A percentile compares a stretch with the other conserved stretches of the same genome.
phyloP scores from a whole-genome alignment of 176 grass and related monocot species.

The Areca catechu region DNA sequence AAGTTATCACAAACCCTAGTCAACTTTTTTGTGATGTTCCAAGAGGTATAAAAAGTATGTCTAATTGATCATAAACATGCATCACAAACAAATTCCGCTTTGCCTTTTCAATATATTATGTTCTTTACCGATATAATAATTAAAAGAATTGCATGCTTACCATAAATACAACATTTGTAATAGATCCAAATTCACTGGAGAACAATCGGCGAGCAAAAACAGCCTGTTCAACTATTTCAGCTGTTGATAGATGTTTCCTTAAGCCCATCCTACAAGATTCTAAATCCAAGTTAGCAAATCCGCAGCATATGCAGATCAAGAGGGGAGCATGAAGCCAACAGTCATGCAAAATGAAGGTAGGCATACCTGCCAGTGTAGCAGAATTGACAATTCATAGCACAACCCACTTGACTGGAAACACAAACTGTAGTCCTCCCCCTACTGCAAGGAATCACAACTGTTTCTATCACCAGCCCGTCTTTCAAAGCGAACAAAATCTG shows the following conservation, averaged over 20 bases:
- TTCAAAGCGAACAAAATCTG: conserved; percentile 91
- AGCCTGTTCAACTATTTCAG: conserved; percentile 96
- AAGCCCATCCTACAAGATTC: conserved; percentile 67
- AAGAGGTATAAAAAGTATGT: too few relatives aligned
- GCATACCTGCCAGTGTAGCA: conserved; percentile 89
- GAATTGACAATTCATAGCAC: conserved; percentile 97
- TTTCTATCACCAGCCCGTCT: conserved; percentile 82
- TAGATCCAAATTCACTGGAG: conserved; percentile 81
- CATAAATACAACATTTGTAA: conserved; percentile 97
- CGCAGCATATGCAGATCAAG: neutral
- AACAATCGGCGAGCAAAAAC: conserved; percentile 90
- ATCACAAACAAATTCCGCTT: too few relatives aligned
- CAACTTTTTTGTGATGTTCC: too few relatives aligned
- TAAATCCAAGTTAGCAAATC: neutral
- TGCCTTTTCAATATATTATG: too few relatives aligned
- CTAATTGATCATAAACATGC: too few relatives aligned
- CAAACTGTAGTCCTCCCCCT: conserved; percentile 75
- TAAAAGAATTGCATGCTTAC: conserved; percentile 31
- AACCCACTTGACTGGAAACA: conserved; percentile 97
- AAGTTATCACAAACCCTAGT: too few relatives aligned
- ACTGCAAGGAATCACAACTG: conserved; percentile 75
- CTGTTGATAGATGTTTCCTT: conserved; percentile 76
- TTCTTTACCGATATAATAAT: too few relatives aligned
- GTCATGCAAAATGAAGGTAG: neutral
- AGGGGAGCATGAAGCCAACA: neutral